Conservation (phyloP, 495 filamentous ascomycete genomes). For the Chaetomium fimeti region DNA sequence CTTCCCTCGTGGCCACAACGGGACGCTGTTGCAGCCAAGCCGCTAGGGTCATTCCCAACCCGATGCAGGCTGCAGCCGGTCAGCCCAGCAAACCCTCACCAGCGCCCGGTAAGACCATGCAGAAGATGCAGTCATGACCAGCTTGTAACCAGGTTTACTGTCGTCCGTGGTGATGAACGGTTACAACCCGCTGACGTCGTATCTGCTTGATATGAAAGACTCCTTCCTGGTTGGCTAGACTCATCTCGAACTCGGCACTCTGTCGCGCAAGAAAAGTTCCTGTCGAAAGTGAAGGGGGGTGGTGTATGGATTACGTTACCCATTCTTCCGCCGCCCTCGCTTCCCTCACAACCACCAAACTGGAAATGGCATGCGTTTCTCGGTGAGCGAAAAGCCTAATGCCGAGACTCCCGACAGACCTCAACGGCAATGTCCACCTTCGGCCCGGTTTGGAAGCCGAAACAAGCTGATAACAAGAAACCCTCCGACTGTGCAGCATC, state of each 20-base stretch:
- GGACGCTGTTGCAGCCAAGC: background rate
- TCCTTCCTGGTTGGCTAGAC: background rate
- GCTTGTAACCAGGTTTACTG: background rate
- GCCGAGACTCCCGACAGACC: background rate
- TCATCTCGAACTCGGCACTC: background rate
- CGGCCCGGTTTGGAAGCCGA: background rate
- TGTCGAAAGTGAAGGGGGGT: background rate
- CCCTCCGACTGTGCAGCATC: too few relatives aligned
- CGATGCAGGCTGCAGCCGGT: constrained; percentile 5
- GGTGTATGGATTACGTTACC: too few relatives aligned
- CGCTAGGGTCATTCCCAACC: background rate
- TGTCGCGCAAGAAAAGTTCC: background rate
- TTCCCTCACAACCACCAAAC: background rate
- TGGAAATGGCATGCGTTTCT: background rate
- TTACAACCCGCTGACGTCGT: background rate
- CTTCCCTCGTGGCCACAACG: constrained; percentile 8
- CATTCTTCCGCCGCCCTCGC: too few relatives aligned
- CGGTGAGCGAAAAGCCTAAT: background rate
- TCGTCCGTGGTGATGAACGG: background rate
- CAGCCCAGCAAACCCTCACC: background rate
- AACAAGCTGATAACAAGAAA: background rate
- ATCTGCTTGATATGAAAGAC: background rate
- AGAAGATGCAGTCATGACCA: background rate
- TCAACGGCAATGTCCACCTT: background rate
- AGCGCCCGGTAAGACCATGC: background rate